Evolutionary conservation across 345 rosid genomes (phyloP).

Genomic region (Toxicodendron radicans): DNA sequence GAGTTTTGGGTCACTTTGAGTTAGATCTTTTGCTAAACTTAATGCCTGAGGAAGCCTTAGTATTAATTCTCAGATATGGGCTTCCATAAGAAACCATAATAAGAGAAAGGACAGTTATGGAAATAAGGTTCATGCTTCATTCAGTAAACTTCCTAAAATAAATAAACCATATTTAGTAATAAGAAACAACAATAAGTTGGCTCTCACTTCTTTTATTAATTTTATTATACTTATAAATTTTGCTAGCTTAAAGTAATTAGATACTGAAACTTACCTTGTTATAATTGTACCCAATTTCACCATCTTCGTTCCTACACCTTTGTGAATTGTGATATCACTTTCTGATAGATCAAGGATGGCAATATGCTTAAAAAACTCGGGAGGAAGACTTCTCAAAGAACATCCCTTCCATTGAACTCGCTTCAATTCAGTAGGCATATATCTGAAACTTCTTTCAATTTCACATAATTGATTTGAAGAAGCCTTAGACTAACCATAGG

Average conservation of each 20-base stretch:
- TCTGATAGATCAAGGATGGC: slow-evolving; percentile 41
- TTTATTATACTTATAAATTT: no score
- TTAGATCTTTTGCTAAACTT: no score
- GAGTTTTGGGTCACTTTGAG: no score
- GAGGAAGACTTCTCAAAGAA: slow-evolving; percentile 32
- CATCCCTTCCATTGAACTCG: slow-evolving; percentile 48
- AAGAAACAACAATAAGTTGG: no score
- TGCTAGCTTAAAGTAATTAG: background rate
- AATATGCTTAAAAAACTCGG: slow-evolving; percentile 22
- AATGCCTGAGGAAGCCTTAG: no score
- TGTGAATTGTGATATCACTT: slow-evolving; percentile 30
- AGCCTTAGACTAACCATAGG: slow-evolving; percentile 36
- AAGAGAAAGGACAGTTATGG: no score
- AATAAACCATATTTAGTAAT: no score
- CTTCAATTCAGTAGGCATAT: slow-evolving; percentile 30
- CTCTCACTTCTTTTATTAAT: no score
- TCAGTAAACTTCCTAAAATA: no score
- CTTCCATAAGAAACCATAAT: no score
- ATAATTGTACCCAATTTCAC: background rate
- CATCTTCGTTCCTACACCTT: slow-evolving; percentile 19
- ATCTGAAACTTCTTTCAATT: slow-evolving; percentile 31
- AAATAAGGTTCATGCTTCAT: no score
- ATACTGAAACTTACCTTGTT: slow-evolving; percentile 3
- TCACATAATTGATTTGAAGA: slow-evolving; percentile 36
- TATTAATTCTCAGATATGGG: no score